Evolutionary conservation across 345 rosid genomes (phyloP).

Genomic region (Kandelia obovata): DNA sequence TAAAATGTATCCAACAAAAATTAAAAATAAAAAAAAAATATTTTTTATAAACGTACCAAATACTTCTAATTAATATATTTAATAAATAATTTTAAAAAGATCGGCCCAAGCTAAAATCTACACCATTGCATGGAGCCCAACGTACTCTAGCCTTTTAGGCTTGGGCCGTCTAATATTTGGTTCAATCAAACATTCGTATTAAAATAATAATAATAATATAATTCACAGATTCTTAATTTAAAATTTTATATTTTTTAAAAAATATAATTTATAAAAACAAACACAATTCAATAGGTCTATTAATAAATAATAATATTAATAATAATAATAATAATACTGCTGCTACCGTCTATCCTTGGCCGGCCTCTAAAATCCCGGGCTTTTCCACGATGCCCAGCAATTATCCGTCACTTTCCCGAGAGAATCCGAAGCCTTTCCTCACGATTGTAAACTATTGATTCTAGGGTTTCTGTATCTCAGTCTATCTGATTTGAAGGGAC

Average conservation of each 20-base stretch:
- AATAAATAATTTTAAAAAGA: too few species aligned
- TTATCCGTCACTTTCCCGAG: conserved; percentile 10
- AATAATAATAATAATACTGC: not conserved
- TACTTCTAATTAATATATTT: too few species aligned
- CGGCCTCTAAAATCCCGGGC: not conserved
- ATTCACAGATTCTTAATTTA: too few species aligned
- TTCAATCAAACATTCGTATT: not conserved
- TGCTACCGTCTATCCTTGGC: not conserved
- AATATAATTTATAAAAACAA: not conserved
- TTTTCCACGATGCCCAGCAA: conserved; percentile 4
- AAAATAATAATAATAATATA: not conserved
- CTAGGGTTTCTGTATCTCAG: not conserved
- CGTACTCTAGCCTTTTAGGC: too few species aligned
- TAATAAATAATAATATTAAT: too few species aligned
- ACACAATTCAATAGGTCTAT: too few species aligned
- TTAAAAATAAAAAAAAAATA: too few species aligned
- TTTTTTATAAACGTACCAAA: too few species aligned
- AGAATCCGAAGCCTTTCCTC: not conserved
- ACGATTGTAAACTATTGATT: not conserved
- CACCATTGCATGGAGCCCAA: too few species aligned
- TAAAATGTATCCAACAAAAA: too few species aligned
- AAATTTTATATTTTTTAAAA: not conserved
- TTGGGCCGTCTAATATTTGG: too few species aligned
- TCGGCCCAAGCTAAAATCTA: too few species aligned
- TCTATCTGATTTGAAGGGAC: not conserved